Percentiles rank a stretch among this genome's conserved stretches.
These are phyloP conservation scores for Hemileccinum rubropunctum DNA, from an alignment of 768 basidiomycete species.

Conservation along the genomic window DNA sequence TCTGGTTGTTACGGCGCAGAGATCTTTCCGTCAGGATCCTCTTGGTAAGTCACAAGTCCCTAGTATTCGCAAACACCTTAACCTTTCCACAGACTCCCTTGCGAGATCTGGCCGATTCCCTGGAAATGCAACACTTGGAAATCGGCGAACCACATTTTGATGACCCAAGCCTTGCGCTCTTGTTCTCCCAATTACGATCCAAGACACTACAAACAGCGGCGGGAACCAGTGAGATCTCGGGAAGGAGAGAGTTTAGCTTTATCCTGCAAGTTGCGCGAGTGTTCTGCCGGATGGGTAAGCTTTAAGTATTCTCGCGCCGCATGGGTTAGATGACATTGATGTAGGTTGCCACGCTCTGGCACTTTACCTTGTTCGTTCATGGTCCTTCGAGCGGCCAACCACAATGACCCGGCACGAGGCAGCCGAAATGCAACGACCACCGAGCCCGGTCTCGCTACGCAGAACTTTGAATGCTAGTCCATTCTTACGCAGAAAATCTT, in stretches of 20 bases:
- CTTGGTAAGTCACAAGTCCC: constrained; percentile 51
- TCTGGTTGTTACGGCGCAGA: constrained; percentile 86
- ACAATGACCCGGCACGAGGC: constrained; percentile 26
- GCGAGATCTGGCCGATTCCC: constrained; percentile 61
- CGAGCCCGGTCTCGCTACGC: constrained; percentile 46
- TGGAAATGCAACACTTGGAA: constrained; percentile 53
- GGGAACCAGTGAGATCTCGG: constrained; percentile 89
- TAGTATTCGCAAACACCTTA: not conserved
- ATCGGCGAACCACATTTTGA: constrained; percentile 90
- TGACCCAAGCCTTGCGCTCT: constrained; percentile 86
- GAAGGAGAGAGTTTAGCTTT: constrained; percentile 89
- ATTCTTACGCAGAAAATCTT: constrained; percentile 58
- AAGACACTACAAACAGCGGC: constrained; percentile 92
- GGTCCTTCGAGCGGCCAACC: constrained; percentile 87
- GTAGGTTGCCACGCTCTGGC: constrained; percentile 92
- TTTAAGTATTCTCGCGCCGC: not conserved
- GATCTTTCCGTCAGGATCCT: constrained; percentile 90
- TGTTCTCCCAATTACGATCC: constrained; percentile 86
- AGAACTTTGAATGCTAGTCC: constrained; percentile 50
- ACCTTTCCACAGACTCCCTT: constrained; percentile 59
- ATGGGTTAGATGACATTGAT: constrained; percentile 4
- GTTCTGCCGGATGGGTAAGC: constrained; percentile 90
- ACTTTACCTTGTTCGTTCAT: constrained; percentile 82
- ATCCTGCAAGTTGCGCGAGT: constrained; percentile 92
- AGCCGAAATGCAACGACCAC: constrained; percentile 19